Base-by-base conservation (phyloP, 352 stramenopile genomes). In the Phytophthora lateralis region DNA sequence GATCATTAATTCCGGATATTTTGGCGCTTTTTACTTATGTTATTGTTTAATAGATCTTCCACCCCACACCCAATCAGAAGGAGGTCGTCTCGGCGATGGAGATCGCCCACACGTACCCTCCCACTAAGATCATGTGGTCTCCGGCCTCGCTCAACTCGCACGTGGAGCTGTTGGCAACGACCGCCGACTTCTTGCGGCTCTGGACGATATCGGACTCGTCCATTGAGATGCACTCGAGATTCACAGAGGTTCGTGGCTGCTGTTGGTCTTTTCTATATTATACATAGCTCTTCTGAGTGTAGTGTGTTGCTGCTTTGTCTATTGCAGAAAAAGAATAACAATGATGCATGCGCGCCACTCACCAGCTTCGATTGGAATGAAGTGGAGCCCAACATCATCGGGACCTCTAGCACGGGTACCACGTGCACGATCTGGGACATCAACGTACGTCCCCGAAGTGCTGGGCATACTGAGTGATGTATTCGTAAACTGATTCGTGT, bases 371-470 rank as follows among this genome's bases (percentile, higher is more conserved):
- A 99, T 75, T 99, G 97, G 97, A 99, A 98, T 75, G 93, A 98
- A 47, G 68, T 88, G 17, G 97, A 99, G 66, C 88, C 96, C 0
- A 96, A 82, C 37, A 95, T 99, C 38, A 91, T 99, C 26, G 96
- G 96, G 15, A 99, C 97, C 7, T 97, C 86, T 4, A 98, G 83
- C 46, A 99, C 99, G 58, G 97, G 99, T 57, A 99, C 93, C 9
- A 99, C 97, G 5, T 99, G 97, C 79, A 99, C 97, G 12, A 98
- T 99, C 56, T 99, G 97, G 97, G 97, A 99, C 65, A 75, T 99
- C 41, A 95, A 94, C 37, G 93, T 98, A 53, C 64, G 91, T 55
- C 18, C 37, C 15, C 7, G 10, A 42, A 21, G 37, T 21, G 15
- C 4, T 45, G 9, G 9, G 4, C n/a, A 26, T 45, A 15, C n/a